Percentiles rank a stretch among this genome's conserved stretches.
phyloP scores from a whole-genome alignment of 768 basidiomycete species.

The Termitomyces sp. region DNA sequence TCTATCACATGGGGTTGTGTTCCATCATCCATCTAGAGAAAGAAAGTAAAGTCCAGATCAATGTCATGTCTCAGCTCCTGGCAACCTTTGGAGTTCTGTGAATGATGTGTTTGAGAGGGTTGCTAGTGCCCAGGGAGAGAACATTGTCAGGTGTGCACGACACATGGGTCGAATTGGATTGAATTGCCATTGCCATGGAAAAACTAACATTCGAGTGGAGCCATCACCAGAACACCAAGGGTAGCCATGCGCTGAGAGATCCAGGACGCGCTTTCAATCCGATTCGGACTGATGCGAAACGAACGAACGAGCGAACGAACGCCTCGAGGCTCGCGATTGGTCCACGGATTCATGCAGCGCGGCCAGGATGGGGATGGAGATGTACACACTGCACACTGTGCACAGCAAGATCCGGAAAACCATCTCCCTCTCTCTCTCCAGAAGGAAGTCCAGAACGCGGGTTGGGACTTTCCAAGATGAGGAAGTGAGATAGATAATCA shows the following conservation, averaged over 20 bases:
- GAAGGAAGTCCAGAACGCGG: background rate
- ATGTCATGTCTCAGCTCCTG: conserved; percentile 3
- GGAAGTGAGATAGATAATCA: background rate
- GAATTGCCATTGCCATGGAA: too few species aligned
- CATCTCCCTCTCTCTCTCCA: background rate
- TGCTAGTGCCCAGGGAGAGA: too few species aligned
- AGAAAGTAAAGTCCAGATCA: background rate
- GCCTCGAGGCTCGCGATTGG: background rate
- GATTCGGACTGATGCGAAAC: background rate
- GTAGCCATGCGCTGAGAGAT: background rate
- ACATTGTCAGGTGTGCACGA: too few species aligned
- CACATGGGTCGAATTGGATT: too few species aligned
- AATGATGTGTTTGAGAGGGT: too few species aligned
- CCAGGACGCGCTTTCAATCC: background rate
- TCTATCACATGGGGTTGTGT: too few species aligned
- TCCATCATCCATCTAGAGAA: too few species aligned
- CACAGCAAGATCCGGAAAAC: background rate
- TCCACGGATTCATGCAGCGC: background rate
- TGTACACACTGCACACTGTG: background rate
- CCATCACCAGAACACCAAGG: background rate
- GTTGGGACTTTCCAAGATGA: background rate
- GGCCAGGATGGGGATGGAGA: too few species aligned
- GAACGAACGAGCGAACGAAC: too few species aligned
- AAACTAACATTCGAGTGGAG: background rate
- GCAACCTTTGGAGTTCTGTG: background rate